Base-by-base conservation (phyloP, 2,329 filamentous ascomycete genomes). In the Phyllosticta citrichinensis region DNA sequence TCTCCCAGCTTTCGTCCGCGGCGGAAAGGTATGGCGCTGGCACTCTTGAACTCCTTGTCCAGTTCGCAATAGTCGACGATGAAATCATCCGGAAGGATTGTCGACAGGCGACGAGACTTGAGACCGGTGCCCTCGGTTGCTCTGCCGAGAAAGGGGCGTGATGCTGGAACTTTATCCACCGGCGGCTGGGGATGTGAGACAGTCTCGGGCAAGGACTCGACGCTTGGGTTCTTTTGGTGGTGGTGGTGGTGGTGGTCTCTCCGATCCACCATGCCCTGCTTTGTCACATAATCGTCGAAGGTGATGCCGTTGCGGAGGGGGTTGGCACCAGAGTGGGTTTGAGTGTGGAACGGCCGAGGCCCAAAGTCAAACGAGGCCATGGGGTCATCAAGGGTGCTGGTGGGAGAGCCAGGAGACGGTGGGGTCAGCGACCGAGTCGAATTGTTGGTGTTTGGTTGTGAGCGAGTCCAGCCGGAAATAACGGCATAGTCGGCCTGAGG, bases 1-100 rank as follows among this genome's bases (percentile, higher is more conserved):
- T 89, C 89, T 63, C 91, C 91, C 6, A 95, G 78, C 63, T 87
- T 82, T 74, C 88, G 91, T 50, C 87, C 86, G 67, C 88, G 83
- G 52, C 85, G 84, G 9, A 88, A 87, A 33, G 89, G 79, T 57
- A 93, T 76, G 65, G 88, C 84, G 73, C 84, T 87, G 9, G 73
- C 71, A 64, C 70, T 87, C 63, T 87, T 84, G 66, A 85, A 93
- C 66, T 91, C 88, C 55, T 80, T 79, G 63, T 83, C 80, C 3
- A 93, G 78, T 57, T 89, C 85, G 25, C 80, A 86, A 10, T 85
- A 81, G 63, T 90, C 86, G 30, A 91, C 86, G 1, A 81, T 81
- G 69, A 91, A 89, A 66, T 90, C 86, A 66, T 91, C 87, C 1
- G 87, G 87, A 25, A 91, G 76, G 67, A 82, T 87, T 56, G 89